Evolutionary conservation across 2,329 filamentous ascomycete species (phyloP).

Genomic region (Botrytis elliptica): DNA sequence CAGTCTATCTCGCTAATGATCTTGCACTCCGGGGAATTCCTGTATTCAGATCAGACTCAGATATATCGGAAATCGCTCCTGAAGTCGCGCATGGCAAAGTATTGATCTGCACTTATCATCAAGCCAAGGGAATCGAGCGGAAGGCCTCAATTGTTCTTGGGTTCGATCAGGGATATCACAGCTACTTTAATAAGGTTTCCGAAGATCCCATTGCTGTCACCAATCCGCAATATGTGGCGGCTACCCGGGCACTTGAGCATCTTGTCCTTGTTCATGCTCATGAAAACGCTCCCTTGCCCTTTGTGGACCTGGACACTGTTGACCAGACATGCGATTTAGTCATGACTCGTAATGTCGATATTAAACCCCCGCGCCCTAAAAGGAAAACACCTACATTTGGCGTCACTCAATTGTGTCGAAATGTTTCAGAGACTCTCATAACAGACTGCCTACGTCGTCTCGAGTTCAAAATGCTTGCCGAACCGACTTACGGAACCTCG

Average conservation of each 20-base stretch:
- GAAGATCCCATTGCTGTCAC: slow-evolving; percentile 17
- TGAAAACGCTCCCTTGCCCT: background rate
- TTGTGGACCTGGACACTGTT: slow-evolving; percentile 1
- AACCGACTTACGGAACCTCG: background rate
- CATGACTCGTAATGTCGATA: background rate
- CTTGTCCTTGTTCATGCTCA: slow-evolving; percentile 12
- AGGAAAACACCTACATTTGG: background rate
- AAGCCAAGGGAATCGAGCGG: slow-evolving; percentile 15
- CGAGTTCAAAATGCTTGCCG: background rate
- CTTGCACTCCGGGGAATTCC: slow-evolving; percentile 11
- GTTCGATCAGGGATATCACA: slow-evolving; percentile 11
- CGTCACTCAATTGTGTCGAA: slow-evolving; percentile 11
- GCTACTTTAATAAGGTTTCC: background rate
- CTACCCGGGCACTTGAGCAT: slow-evolving; percentile 16
- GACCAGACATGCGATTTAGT: slow-evolving; percentile 10
- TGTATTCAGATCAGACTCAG: slow-evolving; percentile 19
- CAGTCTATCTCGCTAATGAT: slow-evolving; percentile 8
- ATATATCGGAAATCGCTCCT: slow-evolving; percentile 8
- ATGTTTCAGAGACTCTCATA: slow-evolving; percentile 16
- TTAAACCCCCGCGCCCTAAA: background rate
- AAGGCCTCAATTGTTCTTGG: slow-evolving; percentile 16
- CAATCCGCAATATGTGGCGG: slow-evolving; percentile 19
- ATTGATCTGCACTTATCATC: slow-evolving; percentile 16
- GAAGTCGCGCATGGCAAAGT: slow-evolving; percentile 13
- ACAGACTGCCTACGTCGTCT: slow-evolving; percentile 15